Percentiles rank a stretch among this genome's conserved stretches.
These are phyloP conservation scores for Botrytis pseudocinerea DNA, from an alignment of 2,329 filamentous ascomycete species.

Conservation along the genomic window DNA sequence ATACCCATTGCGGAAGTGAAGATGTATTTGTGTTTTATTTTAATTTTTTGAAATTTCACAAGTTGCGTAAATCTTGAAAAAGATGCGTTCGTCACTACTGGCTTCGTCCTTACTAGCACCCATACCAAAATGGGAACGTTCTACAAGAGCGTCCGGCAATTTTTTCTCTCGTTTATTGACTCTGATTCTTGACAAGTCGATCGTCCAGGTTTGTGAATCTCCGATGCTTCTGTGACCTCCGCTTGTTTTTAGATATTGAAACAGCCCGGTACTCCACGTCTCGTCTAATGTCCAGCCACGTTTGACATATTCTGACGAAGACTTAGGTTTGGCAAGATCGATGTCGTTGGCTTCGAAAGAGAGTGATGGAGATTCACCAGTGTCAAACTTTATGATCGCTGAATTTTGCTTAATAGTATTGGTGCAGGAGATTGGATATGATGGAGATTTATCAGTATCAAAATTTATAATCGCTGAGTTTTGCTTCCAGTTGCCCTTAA, in stretches of 20 bases:
- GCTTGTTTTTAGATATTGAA: not conserved
- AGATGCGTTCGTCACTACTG: not conserved
- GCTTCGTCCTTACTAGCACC: too few relatives aligned
- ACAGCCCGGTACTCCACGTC: not conserved
- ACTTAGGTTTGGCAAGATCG: not conserved
- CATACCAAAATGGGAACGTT: not conserved
- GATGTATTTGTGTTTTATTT: not conserved
- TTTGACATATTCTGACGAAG: not conserved
- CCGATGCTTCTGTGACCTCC: not conserved
- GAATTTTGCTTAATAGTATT: too few relatives aligned
- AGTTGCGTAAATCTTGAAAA: not conserved
- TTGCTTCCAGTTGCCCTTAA: not conserved
- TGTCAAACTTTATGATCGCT: too few relatives aligned
- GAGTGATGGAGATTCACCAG: too few relatives aligned
- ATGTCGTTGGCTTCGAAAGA: not conserved
- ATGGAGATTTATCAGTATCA: too few relatives aligned
- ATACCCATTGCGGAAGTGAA: not conserved
- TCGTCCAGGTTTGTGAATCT: not conserved
- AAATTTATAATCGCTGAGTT: too few relatives aligned
- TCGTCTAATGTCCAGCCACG: not conserved
- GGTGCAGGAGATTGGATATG: too few relatives aligned
- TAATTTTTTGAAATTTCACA: not conserved
- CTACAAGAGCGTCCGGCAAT: not conserved
- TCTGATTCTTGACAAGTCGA: not conserved
- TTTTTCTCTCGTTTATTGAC: not conserved